Evolutionary conservation across 352 stramenopile species (phyloP).

Genomic region (Globisporangium middletonii): DNA sequence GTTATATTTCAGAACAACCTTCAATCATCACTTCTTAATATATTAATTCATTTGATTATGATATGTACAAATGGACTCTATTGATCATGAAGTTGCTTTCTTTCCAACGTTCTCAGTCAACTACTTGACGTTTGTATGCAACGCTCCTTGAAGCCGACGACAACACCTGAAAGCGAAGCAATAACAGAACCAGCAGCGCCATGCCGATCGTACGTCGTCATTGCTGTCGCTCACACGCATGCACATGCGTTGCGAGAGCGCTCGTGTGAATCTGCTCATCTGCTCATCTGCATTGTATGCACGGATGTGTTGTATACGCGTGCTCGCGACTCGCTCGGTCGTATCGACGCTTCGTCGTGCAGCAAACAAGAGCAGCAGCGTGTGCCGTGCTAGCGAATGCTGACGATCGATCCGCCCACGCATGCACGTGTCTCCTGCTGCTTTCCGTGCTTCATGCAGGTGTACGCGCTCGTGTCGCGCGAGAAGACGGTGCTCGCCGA

Average conservation of each 20-base stretch:
- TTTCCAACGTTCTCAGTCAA: neutral
- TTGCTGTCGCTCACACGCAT: neutral
- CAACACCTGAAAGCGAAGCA: neutral
- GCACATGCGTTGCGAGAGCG: neutral
- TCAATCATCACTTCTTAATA: neutral
- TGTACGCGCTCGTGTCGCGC: conserved; percentile 96
- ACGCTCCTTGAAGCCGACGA: too few species aligned
- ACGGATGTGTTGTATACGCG: too few species aligned
- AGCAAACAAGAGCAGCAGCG: too few species aligned
- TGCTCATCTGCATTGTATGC: too few species aligned
- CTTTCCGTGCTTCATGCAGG: conserved; percentile 13
- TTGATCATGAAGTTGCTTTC: neutral
- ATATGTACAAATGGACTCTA: neutral
- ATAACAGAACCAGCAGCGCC: neutral
- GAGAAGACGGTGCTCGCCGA: conserved; percentile 98
- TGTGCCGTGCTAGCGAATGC: neutral
- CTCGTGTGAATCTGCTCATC: neutral
- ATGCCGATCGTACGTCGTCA: conserved; percentile 14
- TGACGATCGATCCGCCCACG: neutral
- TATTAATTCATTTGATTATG: neutral
- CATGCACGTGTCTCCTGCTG: neutral
- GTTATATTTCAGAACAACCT: neutral
- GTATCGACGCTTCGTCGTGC: too few species aligned
- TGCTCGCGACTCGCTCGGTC: too few species aligned
- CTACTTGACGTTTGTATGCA: neutral